Base-by-base conservation (phyloP, 208 protist species). In the Leishmania lainsoni region DNA sequence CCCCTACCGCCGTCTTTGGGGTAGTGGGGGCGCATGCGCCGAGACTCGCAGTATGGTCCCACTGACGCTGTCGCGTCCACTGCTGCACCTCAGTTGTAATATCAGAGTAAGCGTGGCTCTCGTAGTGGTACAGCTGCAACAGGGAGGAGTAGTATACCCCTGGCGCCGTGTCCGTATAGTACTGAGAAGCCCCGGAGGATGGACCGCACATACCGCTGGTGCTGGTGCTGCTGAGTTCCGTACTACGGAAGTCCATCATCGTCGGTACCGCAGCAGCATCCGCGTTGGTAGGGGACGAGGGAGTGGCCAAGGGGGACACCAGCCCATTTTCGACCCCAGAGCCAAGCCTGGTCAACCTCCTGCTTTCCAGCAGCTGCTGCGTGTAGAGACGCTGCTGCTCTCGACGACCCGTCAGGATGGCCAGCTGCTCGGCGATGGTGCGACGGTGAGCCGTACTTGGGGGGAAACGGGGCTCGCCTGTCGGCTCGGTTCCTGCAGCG, bases 381-480 rank as follows among this genome's bases (percentile, higher is more conserved):
- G 79, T 83, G 74, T 84, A 72, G 49, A 75, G 83, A 79, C 77
- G 85, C 69, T 93, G 90, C 78, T 86, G 84, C 81, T 89, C 84
- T 14, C 88, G 86, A 9, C 90, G 83, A 26, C 81, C 80, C 59
- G 90, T 89, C 63, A 93, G 81, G 58, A 85, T 69, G 6, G 83
- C 83, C 39, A 93, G 80, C 74, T 90, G 86, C 77, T 88, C 85
- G n/a, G 87, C 90, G 52, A 89, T 87, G 76, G 82, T 86, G 65
- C 75, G 76, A 2, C 63, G 75, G 39, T 71, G 76, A 2, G 81
- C 76, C 20, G 74, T 6, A 9, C 61, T 85, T 29, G 81, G 54
- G 58, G 81, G 76, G 1, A 70, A 81, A 65, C 58, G 56, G 51
- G 69, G 70, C 58, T 59, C 51, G 20, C 52, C 71, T 16, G 14